Conservation (phyloP, 768 basidiomycete genomes). For the Lyophyllum semitale region DNA sequence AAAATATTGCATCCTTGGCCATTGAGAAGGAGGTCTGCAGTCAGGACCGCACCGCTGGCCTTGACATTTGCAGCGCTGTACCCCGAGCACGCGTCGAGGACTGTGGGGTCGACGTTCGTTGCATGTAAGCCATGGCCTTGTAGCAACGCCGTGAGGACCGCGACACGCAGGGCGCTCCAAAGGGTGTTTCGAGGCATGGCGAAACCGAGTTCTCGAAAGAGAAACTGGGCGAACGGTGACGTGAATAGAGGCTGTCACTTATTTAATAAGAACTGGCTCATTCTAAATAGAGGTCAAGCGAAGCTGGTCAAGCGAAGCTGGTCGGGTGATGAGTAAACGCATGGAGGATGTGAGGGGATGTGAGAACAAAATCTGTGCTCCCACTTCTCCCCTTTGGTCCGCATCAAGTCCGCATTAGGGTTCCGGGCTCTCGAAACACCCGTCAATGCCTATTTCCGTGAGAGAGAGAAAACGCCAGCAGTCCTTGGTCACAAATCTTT, state of each 20-base stretch:
- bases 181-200: conserved; percentile 5
- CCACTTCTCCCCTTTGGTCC: too few relatives aligned
- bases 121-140: conserved; percentile 6
- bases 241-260: not conserved
- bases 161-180: not conserved
- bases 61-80: conserved; percentile 53
- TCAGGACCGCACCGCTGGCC: conserved; percentile 37
- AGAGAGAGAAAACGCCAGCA: not conserved
- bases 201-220: not conserved
- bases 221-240: not conserved
- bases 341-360: not conserved
- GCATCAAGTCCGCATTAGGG: too few relatives aligned
- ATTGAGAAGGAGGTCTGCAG: conserved; percentile 54
- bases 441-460: too few relatives aligned
- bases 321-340: conserved; percentile 2
- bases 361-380: not conserved
- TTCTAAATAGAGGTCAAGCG: too few relatives aligned
- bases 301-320: too few relatives aligned
- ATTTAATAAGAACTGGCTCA: not conserved
- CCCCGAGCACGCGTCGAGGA: conserved; percentile 62
- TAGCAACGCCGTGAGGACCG: conserved; percentile 1
- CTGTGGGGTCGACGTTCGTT: conserved; percentile 29
- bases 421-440: too few relatives aligned
- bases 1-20: conserved; percentile 59
- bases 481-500: not conserved